Conservation (phyloP, 805 yeast species). For the Yarrowia sp. region DNA sequence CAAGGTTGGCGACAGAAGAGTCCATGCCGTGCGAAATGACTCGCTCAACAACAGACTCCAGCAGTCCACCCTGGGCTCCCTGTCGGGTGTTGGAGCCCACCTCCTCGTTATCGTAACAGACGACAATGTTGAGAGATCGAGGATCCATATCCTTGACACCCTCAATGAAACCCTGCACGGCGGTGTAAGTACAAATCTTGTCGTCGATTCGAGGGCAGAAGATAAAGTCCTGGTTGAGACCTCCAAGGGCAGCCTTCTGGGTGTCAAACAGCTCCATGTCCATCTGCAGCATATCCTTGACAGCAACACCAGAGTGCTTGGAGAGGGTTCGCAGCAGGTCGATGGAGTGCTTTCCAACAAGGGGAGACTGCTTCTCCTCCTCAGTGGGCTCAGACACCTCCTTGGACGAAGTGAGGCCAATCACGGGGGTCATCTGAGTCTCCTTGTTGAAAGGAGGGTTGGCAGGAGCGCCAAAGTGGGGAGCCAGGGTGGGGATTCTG, state of each 20-base stretch:
- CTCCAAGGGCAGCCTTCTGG: conserved; percentile 73
- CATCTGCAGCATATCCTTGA: conserved; percentile 60
- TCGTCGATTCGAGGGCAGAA: conserved; percentile 83
- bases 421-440: conserved; percentile 70
- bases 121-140: conserved; percentile 49
- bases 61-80: conserved; percentile 74
- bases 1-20: conserved; percentile 30
- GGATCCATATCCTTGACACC: conserved; percentile 41
- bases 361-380: conserved; percentile 59
- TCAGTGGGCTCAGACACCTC: conserved; percentile 50
- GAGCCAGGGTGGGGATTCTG: conserved; percentile 75
- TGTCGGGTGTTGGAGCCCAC: conserved; percentile 73
- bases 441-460: conserved; percentile 68
- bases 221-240: conserved; percentile 67
- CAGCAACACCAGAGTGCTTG: conserved; percentile 52
- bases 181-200: conserved; percentile 74
- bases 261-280: conserved; percentile 79
- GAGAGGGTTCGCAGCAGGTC: conserved; percentile 66
- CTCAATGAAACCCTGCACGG: conserved; percentile 57
- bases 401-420: conserved; percentile 50
- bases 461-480: conserved; percentile 72
- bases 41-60: conserved; percentile 59
- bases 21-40: conserved; percentile 34
- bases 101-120: conserved; percentile 77
- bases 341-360: conserved; percentile 65